These are phyloP conservation scores for Poronia punctata DNA, from an alignment of 495 filamentous ascomycete genomes.

Conservation along the genomic window DNA sequence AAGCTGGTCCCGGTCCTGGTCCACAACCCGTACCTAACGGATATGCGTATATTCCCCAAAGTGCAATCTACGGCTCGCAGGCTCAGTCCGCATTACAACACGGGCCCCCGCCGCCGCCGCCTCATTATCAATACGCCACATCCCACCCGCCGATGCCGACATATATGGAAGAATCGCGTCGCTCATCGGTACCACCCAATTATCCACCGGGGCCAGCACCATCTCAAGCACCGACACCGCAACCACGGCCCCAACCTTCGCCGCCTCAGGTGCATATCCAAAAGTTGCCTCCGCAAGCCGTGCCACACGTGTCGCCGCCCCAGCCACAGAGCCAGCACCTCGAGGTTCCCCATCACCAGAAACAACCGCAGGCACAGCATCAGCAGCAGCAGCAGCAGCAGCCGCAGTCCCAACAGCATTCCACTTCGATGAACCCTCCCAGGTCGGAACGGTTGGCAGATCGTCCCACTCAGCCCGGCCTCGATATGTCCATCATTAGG, in stretches of 20 bases:
- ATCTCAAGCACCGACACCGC: slow-evolving; percentile 26
- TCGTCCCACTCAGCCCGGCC: slow-evolving; percentile 29
- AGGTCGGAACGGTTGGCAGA: slow-evolving; percentile 36
- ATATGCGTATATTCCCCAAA: slow-evolving; percentile 78
- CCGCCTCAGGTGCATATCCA: slow-evolving; percentile 37
- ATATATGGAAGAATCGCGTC: slow-evolving; percentile 62
- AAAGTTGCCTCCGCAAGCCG: slow-evolving; percentile 42
- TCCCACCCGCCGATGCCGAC: slow-evolving; percentile 43
- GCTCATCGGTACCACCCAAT: slow-evolving; percentile 52
- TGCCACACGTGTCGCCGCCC: slow-evolving; percentile 39
- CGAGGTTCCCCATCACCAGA: slow-evolving; percentile 37
- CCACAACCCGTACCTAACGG: slow-evolving; percentile 60
- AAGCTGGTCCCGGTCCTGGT: slow-evolving; percentile 36
- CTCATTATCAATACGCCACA: slow-evolving; percentile 42
- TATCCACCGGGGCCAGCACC: slow-evolving; percentile 33
- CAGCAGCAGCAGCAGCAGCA: slow-evolving; percentile 18
- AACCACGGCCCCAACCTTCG: slow-evolving; percentile 21
- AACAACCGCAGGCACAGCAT: slow-evolving; percentile 29
- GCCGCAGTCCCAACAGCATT: slow-evolving; percentile 27
- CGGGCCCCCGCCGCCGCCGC: slow-evolving; percentile 46
- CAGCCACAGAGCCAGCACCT: slow-evolving; percentile 31
- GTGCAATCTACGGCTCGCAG: slow-evolving; percentile 77
- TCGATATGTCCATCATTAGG: slow-evolving; percentile 51
- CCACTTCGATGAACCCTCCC: slow-evolving; percentile 38
- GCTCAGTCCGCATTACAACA: slow-evolving; percentile 41